A percentile compares a stretch with the other conserved stretches of the same genome.
phyloP scores from a whole-genome alignment of 2,329 filamentous ascomycete genomes.

The Diplodia sapinea region DNA sequence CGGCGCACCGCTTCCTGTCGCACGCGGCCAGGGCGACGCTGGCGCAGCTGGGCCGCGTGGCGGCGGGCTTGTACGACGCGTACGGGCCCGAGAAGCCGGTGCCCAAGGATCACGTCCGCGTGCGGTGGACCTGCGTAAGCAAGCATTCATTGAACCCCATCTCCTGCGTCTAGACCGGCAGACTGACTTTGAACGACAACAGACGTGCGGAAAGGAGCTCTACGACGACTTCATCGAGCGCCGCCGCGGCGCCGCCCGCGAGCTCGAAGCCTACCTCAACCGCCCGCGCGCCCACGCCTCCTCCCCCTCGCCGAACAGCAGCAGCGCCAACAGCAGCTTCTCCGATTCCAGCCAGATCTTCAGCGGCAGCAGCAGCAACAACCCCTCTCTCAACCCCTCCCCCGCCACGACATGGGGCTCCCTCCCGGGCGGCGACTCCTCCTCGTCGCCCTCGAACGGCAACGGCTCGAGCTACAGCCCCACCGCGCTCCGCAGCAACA shows the following conservation, averaged over 20 bases:
- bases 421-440: slow-evolving; percentile 35
- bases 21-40: slow-evolving; percentile 11
- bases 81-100: slow-evolving; percentile 44
- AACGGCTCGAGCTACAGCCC: slow-evolving; percentile 36
- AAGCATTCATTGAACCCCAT: too few relatives aligned
- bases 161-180: too few relatives aligned
- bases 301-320: slow-evolving; percentile 36
- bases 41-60: slow-evolving; percentile 4
- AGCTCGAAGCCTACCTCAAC: slow-evolving; percentile 49
- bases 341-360: slow-evolving; percentile 39
- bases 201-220: slow-evolving; percentile 44
- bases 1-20: slow-evolving; percentile 1
- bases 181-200: slow-evolving; percentile 11
- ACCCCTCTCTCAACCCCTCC: slow-evolving; percentile 39
- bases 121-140: slow-evolving; percentile 47
- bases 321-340: slow-evolving; percentile 35
- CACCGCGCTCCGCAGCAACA: slow-evolving; percentile 35
- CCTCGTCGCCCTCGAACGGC: slow-evolving; percentile 24
- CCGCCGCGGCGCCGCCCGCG: slow-evolving; percentile 46
- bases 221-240: slow-evolving; percentile 50
- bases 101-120: slow-evolving; percentile 40
- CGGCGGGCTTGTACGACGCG: not conserved
- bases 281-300: slow-evolving; percentile 39
- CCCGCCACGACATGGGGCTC: slow-evolving; percentile 41
- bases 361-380: slow-evolving; percentile 33